Base-by-base conservation (phyloP, 164 flowering plant genomes). In the Stephania japonica region DNA sequence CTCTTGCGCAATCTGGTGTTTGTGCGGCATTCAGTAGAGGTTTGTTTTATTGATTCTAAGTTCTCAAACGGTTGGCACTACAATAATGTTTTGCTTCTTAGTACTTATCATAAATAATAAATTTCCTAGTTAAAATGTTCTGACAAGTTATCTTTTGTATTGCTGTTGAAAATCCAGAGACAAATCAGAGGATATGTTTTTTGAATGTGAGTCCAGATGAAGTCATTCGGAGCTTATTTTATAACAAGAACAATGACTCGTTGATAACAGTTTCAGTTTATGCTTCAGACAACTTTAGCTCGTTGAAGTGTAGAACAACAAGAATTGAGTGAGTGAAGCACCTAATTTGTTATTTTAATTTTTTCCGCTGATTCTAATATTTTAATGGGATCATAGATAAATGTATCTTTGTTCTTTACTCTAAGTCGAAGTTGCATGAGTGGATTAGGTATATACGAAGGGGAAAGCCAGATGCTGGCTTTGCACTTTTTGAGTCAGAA, bases 11-110 rank as follows among this genome's bases (percentile, higher is more conserved):
- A 50, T 96, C 99, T 73, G 99, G 99, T 75, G 89, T 91, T 42
- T 96, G 99, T 86, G 99, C 98, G 50, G 98, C 99, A 65, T 96
- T 96, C 78, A 89, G 99, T 77, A 81, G 99, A 88, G 98, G 99
- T 96, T 53, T 64, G 73, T 32, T 16, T 44, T 61, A 27, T 32
- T 53, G 41, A 50, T 56, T 42, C 50, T 68, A 7, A 44, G 24
- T 19, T 56, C 7, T 69, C 38, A 32, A 32, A 4, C 38, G 1
- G 38, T 32, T 43, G 8, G 71, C 26, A 7, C 25, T 16, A 43
- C 24, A 47, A 59, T 59, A 24, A 59, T 19, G 62, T 4, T n/a
- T 21, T 59, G 0, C 6, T 59, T 59, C 9, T 21, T 59, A 3
- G 7, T 59, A 19, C 9, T n/a, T 59, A 21, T 59, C 23, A 19